Evolutionary conservation across 805 yeast genomes (phyloP).

Genomic region (Candida parachauliodes): DNA sequence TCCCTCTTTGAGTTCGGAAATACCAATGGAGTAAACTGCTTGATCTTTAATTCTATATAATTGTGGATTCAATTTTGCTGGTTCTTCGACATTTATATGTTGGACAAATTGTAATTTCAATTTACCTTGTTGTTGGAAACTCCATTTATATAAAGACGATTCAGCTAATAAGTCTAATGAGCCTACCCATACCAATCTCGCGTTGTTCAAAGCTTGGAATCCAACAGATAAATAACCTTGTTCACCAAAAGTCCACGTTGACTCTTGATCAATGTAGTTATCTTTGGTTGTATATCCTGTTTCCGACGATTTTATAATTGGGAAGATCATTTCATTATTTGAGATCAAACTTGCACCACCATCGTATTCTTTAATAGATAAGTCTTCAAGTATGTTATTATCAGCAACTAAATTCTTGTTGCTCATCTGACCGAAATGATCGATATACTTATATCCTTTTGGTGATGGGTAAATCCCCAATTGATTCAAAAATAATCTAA

Average conservation of each 20-base stretch:
- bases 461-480: constrained; percentile 85
- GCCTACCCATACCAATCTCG: constrained; percentile 84
- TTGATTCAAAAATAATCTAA: constrained; percentile 67
- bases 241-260: constrained; percentile 74
- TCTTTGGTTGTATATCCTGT: constrained; percentile 57
- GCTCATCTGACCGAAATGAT: constrained; percentile 49
- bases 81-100: constrained; percentile 51
- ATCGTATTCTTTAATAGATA: constrained; percentile 8
- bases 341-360: constrained; percentile 71
- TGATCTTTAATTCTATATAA: constrained; percentile 75
- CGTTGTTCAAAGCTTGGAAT: constrained; percentile 74
- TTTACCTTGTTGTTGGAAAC: constrained; percentile 64
- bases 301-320: constrained; percentile 62
- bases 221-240: constrained; percentile 76
- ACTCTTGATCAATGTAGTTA: constrained; percentile 37
- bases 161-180: constrained; percentile 46
- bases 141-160: constrained; percentile 51
- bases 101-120: constrained; percentile 51
- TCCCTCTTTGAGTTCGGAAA: constrained; percentile 43
- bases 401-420: constrained; percentile 17
- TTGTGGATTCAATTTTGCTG: constrained; percentile 34
- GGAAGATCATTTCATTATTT: constrained; percentile 66
- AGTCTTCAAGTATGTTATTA: constrained; percentile 10
- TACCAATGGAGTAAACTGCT: constrained; percentile 51
- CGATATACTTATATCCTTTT: constrained; percentile 58